Evolutionary conservation across 805 yeast species (phyloP).

Genomic region (Priceomyces melissophilus): DNA sequence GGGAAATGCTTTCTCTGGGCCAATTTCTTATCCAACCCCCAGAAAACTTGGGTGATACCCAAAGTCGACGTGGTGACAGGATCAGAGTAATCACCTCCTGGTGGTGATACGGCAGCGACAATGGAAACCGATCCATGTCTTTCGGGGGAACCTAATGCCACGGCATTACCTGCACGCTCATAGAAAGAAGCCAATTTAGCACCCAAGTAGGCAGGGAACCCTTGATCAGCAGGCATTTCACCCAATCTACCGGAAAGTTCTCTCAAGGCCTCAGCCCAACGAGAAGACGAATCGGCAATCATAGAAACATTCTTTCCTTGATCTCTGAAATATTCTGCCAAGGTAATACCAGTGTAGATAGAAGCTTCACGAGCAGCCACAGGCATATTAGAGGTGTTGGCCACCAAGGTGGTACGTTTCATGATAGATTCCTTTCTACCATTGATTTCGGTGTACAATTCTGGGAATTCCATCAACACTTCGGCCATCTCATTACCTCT

Average conservation of each 20-base stretch:
- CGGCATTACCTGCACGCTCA: slow-evolving; percentile 98
- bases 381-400: slow-evolving; percentile 99
- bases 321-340: slow-evolving; percentile 99
- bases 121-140: slow-evolving; percentile 98
- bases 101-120: slow-evolving; percentile 98
- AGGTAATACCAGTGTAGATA: slow-evolving; percentile 96
- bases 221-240: slow-evolving; percentile 99
- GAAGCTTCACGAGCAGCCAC: slow-evolving; percentile 99
- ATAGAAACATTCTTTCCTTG: slow-evolving; percentile 98
- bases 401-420: slow-evolving; percentile 99
- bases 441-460: slow-evolving; percentile 81
- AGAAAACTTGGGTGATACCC: slow-evolving; percentile 99
- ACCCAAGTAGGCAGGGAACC: slow-evolving; percentile 99
- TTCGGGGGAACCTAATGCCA: slow-evolving; percentile 93
- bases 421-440: slow-evolving; percentile 98
- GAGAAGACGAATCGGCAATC: slow-evolving; percentile 99
- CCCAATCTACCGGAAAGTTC: slow-evolving; percentile 99
- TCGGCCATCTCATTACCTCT: slow-evolving; percentile 99
- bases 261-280: slow-evolving; percentile 99
- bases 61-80: slow-evolving; percentile 98
- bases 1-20: slow-evolving; percentile 99
- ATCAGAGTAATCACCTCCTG: slow-evolving; percentile 99
- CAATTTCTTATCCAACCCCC: slow-evolving; percentile 99
- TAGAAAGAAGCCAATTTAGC: slow-evolving; percentile 98
- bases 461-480: slow-evolving; percentile 99